phyloP scores from a whole-genome alignment of 768 basidiomycete genomes.

The Dendrothele bispora region DNA sequence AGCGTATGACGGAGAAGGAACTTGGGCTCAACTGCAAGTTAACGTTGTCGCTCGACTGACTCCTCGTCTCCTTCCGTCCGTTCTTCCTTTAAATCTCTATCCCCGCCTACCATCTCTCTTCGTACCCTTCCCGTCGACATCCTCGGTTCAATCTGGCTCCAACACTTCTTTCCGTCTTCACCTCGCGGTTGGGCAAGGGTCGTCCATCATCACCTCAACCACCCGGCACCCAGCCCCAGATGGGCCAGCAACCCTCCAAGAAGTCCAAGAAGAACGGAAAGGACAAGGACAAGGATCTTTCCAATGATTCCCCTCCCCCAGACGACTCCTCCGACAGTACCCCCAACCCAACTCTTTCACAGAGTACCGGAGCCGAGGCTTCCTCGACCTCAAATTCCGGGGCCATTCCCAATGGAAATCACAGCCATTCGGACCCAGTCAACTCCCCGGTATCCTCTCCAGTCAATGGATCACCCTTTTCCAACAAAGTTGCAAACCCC shows the following conservation, averaged over 20 bases:
- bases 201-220: constrained; percentile 74
- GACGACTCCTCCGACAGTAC: constrained; percentile 40
- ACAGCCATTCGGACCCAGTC: constrained; percentile 41
- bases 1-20: too few species aligned
- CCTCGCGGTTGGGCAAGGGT: constrained; percentile 69
- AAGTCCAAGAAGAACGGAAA: constrained; percentile 71
- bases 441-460: constrained; percentile 43
- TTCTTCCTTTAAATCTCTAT: constrained; percentile 2
- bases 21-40: constrained; percentile 3
- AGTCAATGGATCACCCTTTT: constrained; percentile 37
- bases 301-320: constrained; percentile 34
- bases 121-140: not conserved
- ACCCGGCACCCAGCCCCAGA: constrained; percentile 49
- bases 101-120: constrained; percentile 10
- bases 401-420: constrained; percentile 42
- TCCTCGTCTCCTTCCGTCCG: constrained; percentile 1
- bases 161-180: constrained; percentile 74
- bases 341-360: constrained; percentile 41
- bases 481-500: constrained; percentile 25
- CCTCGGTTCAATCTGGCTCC: constrained; percentile 60
- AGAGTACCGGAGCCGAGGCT: constrained; percentile 38
- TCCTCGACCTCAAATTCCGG: constrained; percentile 37
- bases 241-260: constrained; percentile 87
- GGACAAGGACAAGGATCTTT: constrained; percentile 63
- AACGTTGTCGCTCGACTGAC: too few species aligned